Conservation (phyloP, 2,329 filamentous ascomycete species). For the Clarireedia monteithiana region DNA sequence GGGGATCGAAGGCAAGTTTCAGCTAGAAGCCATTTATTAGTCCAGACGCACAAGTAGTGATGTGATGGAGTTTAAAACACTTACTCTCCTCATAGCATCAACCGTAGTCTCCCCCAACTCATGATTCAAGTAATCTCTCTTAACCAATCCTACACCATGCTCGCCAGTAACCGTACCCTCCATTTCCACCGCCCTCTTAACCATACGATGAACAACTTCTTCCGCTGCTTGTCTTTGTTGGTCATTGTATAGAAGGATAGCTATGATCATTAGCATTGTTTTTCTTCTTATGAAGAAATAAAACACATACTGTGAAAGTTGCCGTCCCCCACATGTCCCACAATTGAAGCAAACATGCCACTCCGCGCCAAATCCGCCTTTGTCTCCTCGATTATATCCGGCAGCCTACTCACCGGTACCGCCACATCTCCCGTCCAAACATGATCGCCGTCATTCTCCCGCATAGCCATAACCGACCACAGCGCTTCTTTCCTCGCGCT, state of each 20-base stretch:
- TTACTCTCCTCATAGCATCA: conserved; percentile 73
- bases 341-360: conserved; percentile 54
- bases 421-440: conserved; percentile 86
- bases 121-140: conserved; percentile 74
- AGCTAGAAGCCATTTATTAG: conserved; percentile 40
- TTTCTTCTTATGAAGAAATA: too few species aligned
- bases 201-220: conserved; percentile 71
- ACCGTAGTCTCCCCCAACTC: conserved; percentile 69
- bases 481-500: conserved; percentile 76
- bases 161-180: conserved; percentile 83
- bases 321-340: conserved; percentile 67
- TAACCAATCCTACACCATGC: conserved; percentile 76
- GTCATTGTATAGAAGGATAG: conserved; percentile 58
- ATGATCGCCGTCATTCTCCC: conserved; percentile 51
- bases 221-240: conserved; percentile 59
- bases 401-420: conserved; percentile 67
- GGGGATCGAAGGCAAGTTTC: conserved; percentile 72
- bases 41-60: neutral
- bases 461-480: conserved; percentile 68
- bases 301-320: conserved; percentile 59
- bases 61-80: conserved; percentile 17
- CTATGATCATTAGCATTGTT: conserved; percentile 15
- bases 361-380: conserved; percentile 51
- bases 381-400: conserved; percentile 71
- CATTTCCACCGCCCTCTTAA: conserved; percentile 75